Evolutionary conservation across 169 alveolate species (phyloP).

Genomic region (Perkinsus olseni): DNA sequence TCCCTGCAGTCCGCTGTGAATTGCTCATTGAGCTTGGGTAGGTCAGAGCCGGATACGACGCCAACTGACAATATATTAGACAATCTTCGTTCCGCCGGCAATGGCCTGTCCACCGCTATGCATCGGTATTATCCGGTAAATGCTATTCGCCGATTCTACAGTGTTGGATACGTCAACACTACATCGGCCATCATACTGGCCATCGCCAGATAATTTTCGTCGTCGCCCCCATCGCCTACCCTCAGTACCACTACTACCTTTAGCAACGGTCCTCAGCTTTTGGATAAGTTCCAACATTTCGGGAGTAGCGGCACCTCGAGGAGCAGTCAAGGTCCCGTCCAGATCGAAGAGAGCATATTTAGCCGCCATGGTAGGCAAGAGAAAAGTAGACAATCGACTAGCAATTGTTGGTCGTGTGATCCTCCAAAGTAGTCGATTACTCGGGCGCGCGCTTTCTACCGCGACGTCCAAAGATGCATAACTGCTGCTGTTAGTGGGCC

Average conservation of each 20-base stretch:
- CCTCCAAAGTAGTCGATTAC: neutral
- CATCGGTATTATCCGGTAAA: no score
- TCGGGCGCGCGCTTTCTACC: neutral
- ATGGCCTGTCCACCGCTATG: neutral
- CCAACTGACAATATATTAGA: constrained; percentile 48
- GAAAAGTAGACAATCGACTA: neutral
- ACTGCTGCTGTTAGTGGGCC: neutral
- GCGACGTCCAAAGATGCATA: neutral
- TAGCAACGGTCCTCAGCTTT: constrained; percentile 28
- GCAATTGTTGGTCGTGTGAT: neutral
- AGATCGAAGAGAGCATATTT: constrained; percentile 54
- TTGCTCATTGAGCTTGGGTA: constrained; percentile 38
- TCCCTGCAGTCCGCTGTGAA: neutral
- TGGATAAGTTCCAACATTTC: constrained; percentile 55
- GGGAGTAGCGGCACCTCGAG: constrained; percentile 37
- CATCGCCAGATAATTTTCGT: no score
- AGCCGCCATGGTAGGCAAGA: neutral
- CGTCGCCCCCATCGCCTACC: no score
- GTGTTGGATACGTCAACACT: no score
- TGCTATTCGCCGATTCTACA: no score
- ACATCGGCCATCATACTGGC: no score
- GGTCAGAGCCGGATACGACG: constrained; percentile 69
- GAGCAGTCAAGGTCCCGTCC: constrained; percentile 75
- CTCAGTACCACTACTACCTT: neutral
- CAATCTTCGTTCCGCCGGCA: no score